Evolutionary conservation across 1,139 yeast species (phyloP), one percentile per base, ranked within the genome.

Genomic region (Sugiyamaella sp.): DNA sequence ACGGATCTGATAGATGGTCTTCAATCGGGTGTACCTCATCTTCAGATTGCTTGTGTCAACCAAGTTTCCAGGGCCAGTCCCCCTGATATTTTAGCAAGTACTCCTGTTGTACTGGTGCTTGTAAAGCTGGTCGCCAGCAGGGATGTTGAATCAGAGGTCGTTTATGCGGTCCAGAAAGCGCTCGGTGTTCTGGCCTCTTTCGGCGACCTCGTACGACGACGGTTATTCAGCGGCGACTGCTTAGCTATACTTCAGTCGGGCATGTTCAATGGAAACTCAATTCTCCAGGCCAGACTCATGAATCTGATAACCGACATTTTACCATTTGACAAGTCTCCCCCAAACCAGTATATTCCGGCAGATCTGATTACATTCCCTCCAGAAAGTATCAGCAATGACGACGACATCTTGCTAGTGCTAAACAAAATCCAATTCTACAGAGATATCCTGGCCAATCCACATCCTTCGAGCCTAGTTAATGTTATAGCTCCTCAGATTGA

Each of bases 341-440:
- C 52, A 17, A 27, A 42, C 24, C 53, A 38, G 17, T 42, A 46
- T 10, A 48, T 59, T 8, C 60, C 63, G 2, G 46, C 32, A 10
- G 44, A 51, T 5, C 50, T 65, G 22, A 22, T 60, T 19, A 51
- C 53, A 22, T 58, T 54, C 40, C 47, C 49, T 10, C 49, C 55
- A 17, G 53, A 51, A 12, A 42, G 49, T 20, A 53, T 59, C 27
- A 51, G 50, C 14, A 39, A 41, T 19, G 57, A 58, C 19, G 50
- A 49, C 41, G 60, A 58, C 29, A 53, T 58, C 1, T 49, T 65
- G 40, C 55, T 57, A 2, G 55, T 57, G 4, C 37, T 60, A 12
- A 54, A 58, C 22, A 57, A 57, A 37, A 48, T 65, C 9, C 65
- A 59, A 50, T 63, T 63, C 46, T 64, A 64, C 56, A 57, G 62